A percentile compares a stretch with the other conserved stretches of the same genome.
phyloP scores from a whole-genome alignment of 306 rosid genomes.

The Ochetophila trinervis region DNA sequence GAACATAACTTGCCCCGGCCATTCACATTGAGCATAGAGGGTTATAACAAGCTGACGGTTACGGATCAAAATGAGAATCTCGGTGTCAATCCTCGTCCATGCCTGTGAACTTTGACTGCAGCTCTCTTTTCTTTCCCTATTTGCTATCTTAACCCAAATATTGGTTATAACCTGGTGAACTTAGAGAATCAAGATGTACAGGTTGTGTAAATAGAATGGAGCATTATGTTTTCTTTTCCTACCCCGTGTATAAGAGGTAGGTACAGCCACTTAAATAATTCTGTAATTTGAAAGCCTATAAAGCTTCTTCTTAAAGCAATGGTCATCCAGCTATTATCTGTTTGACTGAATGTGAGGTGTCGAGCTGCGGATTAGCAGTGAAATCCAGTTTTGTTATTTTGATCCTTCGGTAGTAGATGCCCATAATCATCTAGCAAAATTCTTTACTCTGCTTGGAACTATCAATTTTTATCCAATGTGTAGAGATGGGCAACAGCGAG shows the following conservation, averaged over 20 bases:
- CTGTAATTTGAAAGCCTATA: too few relatives aligned
- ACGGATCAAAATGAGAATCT: slow-evolving; percentile 29
- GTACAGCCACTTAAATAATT: background rate
- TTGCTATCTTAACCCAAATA: slow-evolving; percentile 49
- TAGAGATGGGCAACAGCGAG: too few relatives aligned
- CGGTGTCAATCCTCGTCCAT: slow-evolving; percentile 32
- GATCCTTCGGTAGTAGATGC: too few relatives aligned
- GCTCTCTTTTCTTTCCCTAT: slow-evolving; percentile 19
- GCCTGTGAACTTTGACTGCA: slow-evolving; percentile 32
- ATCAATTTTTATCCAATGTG: too few relatives aligned
- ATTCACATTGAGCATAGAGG: slow-evolving; percentile 30
- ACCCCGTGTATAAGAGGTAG: slow-evolving; percentile 9
- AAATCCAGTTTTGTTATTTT: too few relatives aligned
- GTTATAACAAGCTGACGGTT: slow-evolving; percentile 41
- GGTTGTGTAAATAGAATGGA: slow-evolving; percentile 65
- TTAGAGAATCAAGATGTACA: slow-evolving; percentile 56
- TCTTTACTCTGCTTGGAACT: too few relatives aligned
- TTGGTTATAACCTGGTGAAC: slow-evolving; percentile 30
- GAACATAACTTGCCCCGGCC: slow-evolving; percentile 27
- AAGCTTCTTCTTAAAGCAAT: too few relatives aligned
- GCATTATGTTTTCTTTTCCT: slow-evolving; percentile 14
- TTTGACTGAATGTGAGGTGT: too few relatives aligned
- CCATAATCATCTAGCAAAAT: too few relatives aligned
- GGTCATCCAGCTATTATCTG: too few relatives aligned
- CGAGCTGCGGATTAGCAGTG: too few relatives aligned